These are phyloP conservation scores for Pseudocercospora vitis DNA, from an alignment of 2,329 filamentous ascomycete genomes.

Conservation along the genomic window DNA sequence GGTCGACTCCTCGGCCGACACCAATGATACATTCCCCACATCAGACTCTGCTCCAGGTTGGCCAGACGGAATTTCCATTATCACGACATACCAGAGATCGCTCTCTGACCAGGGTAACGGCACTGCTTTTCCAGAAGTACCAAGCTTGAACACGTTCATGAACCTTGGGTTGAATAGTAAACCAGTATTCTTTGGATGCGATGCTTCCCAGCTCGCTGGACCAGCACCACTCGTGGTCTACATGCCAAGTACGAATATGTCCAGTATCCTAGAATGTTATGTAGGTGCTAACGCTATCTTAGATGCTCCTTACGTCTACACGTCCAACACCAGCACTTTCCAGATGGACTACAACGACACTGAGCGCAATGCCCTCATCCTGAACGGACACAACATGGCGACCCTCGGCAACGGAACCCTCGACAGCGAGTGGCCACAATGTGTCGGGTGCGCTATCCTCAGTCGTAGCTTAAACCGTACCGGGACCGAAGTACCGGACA, in stretches of 20 bases:
- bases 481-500: conserved; percentile 64
- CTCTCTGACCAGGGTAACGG: conserved; percentile 61
- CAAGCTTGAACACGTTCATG: conserved; percentile 74
- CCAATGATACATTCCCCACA: conserved; percentile 40
- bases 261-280: no score
- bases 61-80: conserved; percentile 74
- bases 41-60: conserved; percentile 53
- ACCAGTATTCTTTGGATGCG: conserved; percentile 76
- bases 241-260: conserved; percentile 65
- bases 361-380: conserved; percentile 75
- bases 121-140: conserved; percentile 70
- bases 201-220: conserved; percentile 62
- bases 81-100: conserved; percentile 71
- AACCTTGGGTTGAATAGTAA: conserved; percentile 72
- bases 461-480: conserved; percentile 73
- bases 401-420: conserved; percentile 79
- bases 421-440: conserved; percentile 74
- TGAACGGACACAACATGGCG: conserved; percentile 80
- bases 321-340: conserved; percentile 80
- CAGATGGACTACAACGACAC: conserved; percentile 61
- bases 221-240: conserved; percentile 76
- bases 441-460: conserved; percentile 85
- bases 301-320: conserved; percentile 59
- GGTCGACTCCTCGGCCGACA: conserved; percentile 75
- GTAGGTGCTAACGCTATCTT: no score